Percentiles rank a stretch among this genome's conserved stretches.
Evolutionary conservation across 208 protist species (phyloP).

Genomic region (Jaenimonas drosophilae): DNA sequence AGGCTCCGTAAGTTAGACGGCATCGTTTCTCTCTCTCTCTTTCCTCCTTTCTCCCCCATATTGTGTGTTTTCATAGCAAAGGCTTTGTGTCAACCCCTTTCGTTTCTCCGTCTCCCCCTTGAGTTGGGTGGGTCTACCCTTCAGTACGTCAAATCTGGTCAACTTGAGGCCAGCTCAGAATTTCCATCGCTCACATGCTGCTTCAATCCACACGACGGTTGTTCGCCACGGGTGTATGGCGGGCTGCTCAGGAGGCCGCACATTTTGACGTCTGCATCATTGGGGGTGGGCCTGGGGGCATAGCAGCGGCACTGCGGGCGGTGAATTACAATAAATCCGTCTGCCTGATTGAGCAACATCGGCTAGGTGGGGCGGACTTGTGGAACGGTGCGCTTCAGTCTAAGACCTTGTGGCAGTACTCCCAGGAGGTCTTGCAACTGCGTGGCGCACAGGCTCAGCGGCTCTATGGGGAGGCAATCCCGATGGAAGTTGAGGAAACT

Average conservation of each 20-base stretch:
- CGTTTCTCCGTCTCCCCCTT: not conserved
- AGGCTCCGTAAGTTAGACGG: no score
- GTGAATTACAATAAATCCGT: slow-evolving; percentile 66
- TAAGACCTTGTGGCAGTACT: slow-evolving; percentile 79
- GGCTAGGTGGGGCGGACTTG: slow-evolving; percentile 57
- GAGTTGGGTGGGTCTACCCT: no score
- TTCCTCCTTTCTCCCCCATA: no score
- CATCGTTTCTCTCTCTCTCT: slow-evolving; percentile 7
- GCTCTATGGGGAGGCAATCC: slow-evolving; percentile 35
- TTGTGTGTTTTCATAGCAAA: slow-evolving; percentile 5
- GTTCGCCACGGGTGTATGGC: slow-evolving; percentile 9
- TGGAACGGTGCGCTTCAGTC: slow-evolving; percentile 78
- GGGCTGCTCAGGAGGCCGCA: slow-evolving; percentile 8
- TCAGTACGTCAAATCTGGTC: no score
- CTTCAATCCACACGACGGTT: not conserved
- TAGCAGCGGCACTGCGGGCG: slow-evolving; percentile 62
- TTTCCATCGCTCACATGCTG: no score
- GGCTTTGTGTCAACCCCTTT: slow-evolving; percentile 5
- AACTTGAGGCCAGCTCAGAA: no score
- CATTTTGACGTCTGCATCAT: slow-evolving; percentile 79
- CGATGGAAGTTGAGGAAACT: slow-evolving; percentile 34
- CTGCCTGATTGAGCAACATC: slow-evolving; percentile 51
- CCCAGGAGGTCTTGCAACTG: slow-evolving; percentile 29
- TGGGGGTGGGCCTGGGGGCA: slow-evolving; percentile 59
- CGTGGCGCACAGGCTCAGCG: slow-evolving; percentile 22